Evolutionary conservation across 768 basidiomycete species (phyloP).

Genomic region (Hygrophoropsis aurantiaca): DNA sequence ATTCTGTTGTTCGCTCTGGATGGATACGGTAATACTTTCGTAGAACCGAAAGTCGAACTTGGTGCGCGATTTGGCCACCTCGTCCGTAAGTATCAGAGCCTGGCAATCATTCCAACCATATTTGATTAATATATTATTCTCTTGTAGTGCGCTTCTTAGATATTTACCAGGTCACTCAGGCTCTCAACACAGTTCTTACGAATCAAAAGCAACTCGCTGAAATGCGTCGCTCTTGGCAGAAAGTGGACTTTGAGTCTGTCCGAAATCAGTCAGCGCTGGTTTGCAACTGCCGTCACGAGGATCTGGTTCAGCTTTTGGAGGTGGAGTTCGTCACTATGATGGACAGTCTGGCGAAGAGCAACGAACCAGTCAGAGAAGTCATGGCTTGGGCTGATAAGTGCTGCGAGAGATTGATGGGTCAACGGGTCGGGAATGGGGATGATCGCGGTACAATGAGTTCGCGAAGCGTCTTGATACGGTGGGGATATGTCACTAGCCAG

Average conservation of each 20-base stretch:
- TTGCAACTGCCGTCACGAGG: constrained; percentile 90
- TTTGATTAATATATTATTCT: constrained; percentile 8
- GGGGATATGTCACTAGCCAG: constrained; percentile 92
- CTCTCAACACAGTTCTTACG: constrained; percentile 82
- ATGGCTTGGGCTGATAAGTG: constrained; percentile 93
- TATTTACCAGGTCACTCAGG: constrained; percentile 90
- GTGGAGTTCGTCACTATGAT: constrained; percentile 80
- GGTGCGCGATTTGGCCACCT: constrained; percentile 90
- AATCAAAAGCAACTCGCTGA: constrained; percentile 83
- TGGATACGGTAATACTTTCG: constrained; percentile 83
- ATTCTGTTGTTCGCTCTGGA: constrained; percentile 79
- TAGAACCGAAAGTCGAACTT: constrained; percentile 88
- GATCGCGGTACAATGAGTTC: constrained; percentile 84
- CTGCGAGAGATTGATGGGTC: constrained; percentile 78
- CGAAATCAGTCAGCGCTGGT: constrained; percentile 91
- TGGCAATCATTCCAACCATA: neutral
- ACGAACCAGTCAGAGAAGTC: constrained; percentile 80
- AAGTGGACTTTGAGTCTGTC: constrained; percentile 88
- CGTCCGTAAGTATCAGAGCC: constrained; percentile 59
- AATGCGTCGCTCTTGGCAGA: constrained; percentile 86
- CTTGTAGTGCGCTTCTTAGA: constrained; percentile 82
- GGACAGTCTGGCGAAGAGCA: constrained; percentile 68
- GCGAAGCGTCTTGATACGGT: constrained; percentile 82
- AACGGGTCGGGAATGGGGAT: constrained; percentile 59
- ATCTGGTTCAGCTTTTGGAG: constrained; percentile 80